These are phyloP conservation scores for Rubroboletus satanas DNA, from an alignment of 768 basidiomycete genomes.

Conservation along the genomic window DNA sequence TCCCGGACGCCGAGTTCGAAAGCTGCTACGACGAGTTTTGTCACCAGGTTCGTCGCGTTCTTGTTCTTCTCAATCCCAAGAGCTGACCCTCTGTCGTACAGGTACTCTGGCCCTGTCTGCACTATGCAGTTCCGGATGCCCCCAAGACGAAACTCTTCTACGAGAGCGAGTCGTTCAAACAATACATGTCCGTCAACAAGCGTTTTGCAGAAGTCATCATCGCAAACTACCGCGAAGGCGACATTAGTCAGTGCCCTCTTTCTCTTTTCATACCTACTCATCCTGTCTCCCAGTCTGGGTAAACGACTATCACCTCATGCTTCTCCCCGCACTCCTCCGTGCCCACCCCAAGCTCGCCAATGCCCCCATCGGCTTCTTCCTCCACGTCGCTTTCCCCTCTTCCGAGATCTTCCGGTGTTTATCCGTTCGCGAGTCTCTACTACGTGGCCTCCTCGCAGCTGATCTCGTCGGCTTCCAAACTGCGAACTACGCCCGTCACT, in stretches of 20 bases:
- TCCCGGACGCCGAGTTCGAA: slow-evolving; percentile 74
- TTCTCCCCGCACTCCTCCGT: slow-evolving; percentile 84
- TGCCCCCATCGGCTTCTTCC: slow-evolving; percentile 74
- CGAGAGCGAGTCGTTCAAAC: slow-evolving; percentile 75
- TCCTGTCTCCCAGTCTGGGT: slow-evolving; percentile 52
- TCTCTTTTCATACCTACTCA: slow-evolving; percentile 5
- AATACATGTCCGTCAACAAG: slow-evolving; percentile 87
- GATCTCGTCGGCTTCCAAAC: slow-evolving; percentile 94
- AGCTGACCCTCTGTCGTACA: slow-evolving; percentile 17
- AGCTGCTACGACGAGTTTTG: slow-evolving; percentile 85
- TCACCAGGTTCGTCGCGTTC: slow-evolving; percentile 53
- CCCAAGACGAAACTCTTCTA: slow-evolving; percentile 81
- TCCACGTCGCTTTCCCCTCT: slow-evolving; percentile 94
- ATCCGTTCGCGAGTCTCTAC: slow-evolving; percentile 68
- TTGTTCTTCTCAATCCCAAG: slow-evolving; percentile 8
- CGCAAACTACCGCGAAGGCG: slow-evolving; percentile 78
- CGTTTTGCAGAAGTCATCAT: slow-evolving; percentile 86
- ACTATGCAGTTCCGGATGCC: slow-evolving; percentile 84
- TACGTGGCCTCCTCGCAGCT: slow-evolving; percentile 88
- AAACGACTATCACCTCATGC: slow-evolving; percentile 96
- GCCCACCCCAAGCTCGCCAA: slow-evolving; percentile 45
- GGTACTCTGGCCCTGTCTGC: slow-evolving; percentile 84
- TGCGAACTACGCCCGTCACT: slow-evolving; percentile 77
- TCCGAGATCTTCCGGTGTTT: slow-evolving; percentile 95
- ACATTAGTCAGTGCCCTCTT: slow-evolving; percentile 51